These are phyloP conservation scores for Fusarium chuoi DNA, from an alignment of 2,329 filamentous ascomycete species.

Conservation along the genomic window DNA sequence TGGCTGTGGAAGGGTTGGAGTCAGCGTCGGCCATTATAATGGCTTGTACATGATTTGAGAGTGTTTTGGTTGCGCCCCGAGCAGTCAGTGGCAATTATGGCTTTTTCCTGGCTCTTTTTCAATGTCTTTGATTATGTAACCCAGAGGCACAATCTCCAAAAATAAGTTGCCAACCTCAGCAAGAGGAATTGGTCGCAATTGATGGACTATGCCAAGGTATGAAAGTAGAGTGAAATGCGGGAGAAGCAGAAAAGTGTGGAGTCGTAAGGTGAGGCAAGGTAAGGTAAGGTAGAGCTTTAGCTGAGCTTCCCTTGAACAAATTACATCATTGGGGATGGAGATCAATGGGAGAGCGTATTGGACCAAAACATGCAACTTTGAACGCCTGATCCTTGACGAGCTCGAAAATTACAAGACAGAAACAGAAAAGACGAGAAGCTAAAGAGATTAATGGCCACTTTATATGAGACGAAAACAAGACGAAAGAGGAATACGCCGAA, in stretches of 20 bases:
- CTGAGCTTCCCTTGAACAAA: conserved; percentile 32
- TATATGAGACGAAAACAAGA: neutral
- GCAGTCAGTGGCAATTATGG: conserved; percentile 3
- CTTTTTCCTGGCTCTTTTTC: conserved; percentile 13
- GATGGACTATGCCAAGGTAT: conserved; percentile 6
- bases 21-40: conserved; percentile 49
- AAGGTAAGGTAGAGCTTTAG: conserved; percentile 21
- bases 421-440: neutral
- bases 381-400: neutral
- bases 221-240: conserved; percentile 23
- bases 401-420: neutral
- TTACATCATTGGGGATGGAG: conserved; percentile 38
- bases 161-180: neutral
- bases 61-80: conserved; percentile 12
- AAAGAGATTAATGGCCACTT: conserved; percentile 2
- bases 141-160: neutral
- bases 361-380: neutral
- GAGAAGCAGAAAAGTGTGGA: conserved; percentile 33
- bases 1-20: conserved; percentile 58
- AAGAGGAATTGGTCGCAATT: conserved; percentile 3
- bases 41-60: conserved; percentile 39
- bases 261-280: neutral
- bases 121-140: conserved; percentile 26
- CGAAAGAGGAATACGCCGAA: conserved; percentile 16
- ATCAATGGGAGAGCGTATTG: neutral